Evolutionary conservation across 2,329 filamentous ascomycete genomes (phyloP).

Genomic region (Sphaerulina vaccinii): DNA sequence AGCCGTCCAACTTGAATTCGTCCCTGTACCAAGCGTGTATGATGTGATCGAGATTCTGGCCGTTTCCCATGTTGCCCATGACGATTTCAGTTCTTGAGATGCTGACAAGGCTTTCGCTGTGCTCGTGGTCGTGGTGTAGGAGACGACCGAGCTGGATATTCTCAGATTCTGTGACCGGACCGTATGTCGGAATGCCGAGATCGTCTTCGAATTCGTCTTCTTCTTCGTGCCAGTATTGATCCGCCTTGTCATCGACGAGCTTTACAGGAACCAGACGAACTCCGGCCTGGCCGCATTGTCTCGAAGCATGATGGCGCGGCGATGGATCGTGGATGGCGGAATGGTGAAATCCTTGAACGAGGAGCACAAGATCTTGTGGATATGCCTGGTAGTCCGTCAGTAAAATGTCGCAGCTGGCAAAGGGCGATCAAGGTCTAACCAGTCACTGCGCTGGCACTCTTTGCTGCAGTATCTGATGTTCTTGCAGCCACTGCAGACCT

Average conservation of each 20-base stretch:
- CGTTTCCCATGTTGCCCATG: background rate
- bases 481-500: conserved; percentile 50
- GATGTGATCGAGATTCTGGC: background rate
- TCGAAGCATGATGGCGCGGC: background rate
- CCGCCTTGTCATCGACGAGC: background rate
- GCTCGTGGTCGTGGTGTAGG: no score
- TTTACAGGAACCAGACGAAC: background rate
- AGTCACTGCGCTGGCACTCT: conserved; percentile 9
- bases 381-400: background rate
- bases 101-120: no score
- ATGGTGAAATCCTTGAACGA: background rate
- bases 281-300: background rate
- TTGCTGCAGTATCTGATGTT: conserved; percentile 46
- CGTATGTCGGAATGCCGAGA: no score
- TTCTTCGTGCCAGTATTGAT: background rate
- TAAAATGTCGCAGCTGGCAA: background rate
- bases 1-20: background rate
- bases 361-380: conserved; percentile 1
- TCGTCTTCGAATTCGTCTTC: background rate
- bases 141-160: no score
- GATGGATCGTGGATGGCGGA: background rate
- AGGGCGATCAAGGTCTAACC: background rate
- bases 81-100: no score
- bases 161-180: no score
- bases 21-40: background rate